These are phyloP conservation scores for Sphagnum tenellum DNA, from an alignment of 225 moss, liverwort and hornwort genomes.

Conservation along the genomic window DNA sequence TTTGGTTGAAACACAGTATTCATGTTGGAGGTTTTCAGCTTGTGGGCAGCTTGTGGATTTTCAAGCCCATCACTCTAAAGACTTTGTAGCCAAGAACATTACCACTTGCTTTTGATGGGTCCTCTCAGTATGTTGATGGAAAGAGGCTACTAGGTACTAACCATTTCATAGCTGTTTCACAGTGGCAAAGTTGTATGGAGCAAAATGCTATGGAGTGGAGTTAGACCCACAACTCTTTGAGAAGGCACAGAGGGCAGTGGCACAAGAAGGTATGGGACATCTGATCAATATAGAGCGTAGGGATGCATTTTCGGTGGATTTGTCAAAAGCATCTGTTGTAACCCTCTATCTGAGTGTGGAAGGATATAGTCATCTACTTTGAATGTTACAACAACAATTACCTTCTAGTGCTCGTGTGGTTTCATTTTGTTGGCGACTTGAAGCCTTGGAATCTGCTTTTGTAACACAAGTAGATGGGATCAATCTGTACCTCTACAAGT, in stretches of 20 bases:
- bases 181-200: slow-evolving; percentile 84
- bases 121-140: too few relatives aligned
- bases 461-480: slow-evolving; percentile 84
- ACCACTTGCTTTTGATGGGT: too few relatives aligned
- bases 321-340: slow-evolving; percentile 68
- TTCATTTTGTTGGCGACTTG: slow-evolving; percentile 95
- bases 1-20: too few relatives aligned
- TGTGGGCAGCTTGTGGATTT: too few relatives aligned
- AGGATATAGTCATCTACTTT: slow-evolving; percentile 69
- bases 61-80: too few relatives aligned
- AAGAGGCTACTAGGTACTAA: too few relatives aligned
- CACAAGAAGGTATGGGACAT: slow-evolving; percentile 61
- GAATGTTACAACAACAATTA: slow-evolving; percentile 67
- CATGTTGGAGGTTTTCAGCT: too few relatives aligned
- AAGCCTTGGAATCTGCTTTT: slow-evolving; percentile 46
- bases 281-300: slow-evolving; percentile 72
- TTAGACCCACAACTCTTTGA: slow-evolving; percentile 59
- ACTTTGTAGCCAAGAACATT: too few relatives aligned
- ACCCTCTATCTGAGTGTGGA: slow-evolving; percentile 72
- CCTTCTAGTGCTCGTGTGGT: slow-evolving; percentile 77
- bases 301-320: slow-evolving; percentile 77
- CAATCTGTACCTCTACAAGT: slow-evolving; percentile 68
- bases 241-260: slow-evolving; percentile 55
- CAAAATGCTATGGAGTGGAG: slow-evolving; percentile 87
- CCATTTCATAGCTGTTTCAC: slow-evolving; percentile 4